Base-by-base conservation (phyloP, 1,284 basidiomycete genomes). In the Wallemia ichthyophaga region DNA sequence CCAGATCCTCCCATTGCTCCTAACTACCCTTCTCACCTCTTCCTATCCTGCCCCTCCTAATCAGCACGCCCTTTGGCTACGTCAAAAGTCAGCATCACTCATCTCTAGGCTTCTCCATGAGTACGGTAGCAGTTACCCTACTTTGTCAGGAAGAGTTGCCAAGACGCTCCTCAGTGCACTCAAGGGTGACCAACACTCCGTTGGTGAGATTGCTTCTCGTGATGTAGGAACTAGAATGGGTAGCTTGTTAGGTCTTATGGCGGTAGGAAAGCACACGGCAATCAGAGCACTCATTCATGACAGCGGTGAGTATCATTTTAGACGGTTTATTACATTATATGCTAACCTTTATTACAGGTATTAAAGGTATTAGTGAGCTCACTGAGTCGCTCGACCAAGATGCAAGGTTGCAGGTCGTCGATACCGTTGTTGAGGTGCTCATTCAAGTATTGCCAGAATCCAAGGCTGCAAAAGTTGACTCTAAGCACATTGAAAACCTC, bases 111-210 rank as follows among this genome's bases (percentile, higher is more conserved):
- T 86, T 76, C n/a, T 85, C 77, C 55, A 83, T 76, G 66, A 66
- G 1, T 69, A 69, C 61, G 63, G 66, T 1, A 60, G 64, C 21
- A 64, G 67, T 1, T 92, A 91, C 67, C 84, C 86, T 0, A 83
- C 83, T 0, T 76, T 91, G 19, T 80, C 82, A 3, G 82, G 85
- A 27, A 81, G 92, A 9, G 82, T 96, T 57, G 83, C 91, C 71
- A 89, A 92, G 66, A 95, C 92, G 0, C 76, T 98, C 3, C 75
- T 91, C 5, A 76, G 89, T 15, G 88, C 88, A 0, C 77, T 96
- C 27, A 25, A 21, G 9, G 55, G 55, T 9, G 55, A 27, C n/a
- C 15, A 27, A 5, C 37, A 48, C 3, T 13, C n/a, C 7, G 24
- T 27, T 11, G 55, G 55, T 9, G 55, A 27, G 25, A 9, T 24